These are phyloP conservation scores for Carex sylvatica DNA, from an alignment of 202 grass and related monocot species.

Conservation along the genomic window DNA sequence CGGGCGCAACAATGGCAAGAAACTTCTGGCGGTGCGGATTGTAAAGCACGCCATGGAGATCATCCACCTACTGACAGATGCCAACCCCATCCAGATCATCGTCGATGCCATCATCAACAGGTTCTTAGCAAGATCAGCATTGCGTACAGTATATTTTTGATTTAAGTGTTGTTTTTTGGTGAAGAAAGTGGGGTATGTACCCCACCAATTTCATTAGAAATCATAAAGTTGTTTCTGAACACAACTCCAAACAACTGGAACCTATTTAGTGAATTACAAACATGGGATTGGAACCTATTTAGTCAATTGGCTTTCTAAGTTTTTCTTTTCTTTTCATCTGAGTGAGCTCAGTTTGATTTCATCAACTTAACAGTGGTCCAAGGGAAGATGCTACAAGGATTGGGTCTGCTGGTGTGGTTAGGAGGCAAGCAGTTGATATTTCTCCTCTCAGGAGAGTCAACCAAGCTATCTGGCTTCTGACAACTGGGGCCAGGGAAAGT, in stretches of 20 bases:
- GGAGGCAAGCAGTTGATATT: slow-evolving; percentile 62
- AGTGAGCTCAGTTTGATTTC: slow-evolving; percentile 11
- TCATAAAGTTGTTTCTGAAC: too few species aligned
- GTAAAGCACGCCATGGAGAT: slow-evolving; percentile 62
- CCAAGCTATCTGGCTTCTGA: slow-evolving; percentile 51
- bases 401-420: slow-evolving; percentile 56
- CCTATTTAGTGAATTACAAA: too few species aligned
- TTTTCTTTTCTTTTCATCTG: not conserved
- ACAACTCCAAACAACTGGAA: too few species aligned
- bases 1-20: slow-evolving; percentile 59
- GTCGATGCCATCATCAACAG: slow-evolving; percentile 67
- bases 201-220: too few species aligned
- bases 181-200: too few species aligned
- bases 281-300: too few species aligned
- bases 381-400: slow-evolving; percentile 59
- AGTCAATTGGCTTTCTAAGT: not conserved
- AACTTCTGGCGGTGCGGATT: slow-evolving; percentile 45
- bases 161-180: not conserved
- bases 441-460: slow-evolving; percentile 52
- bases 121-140: not conserved
- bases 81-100: slow-evolving; percentile 63
- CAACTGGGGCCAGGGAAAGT: slow-evolving; percentile 53
- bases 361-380: slow-evolving; percentile 40
- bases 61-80: slow-evolving; percentile 60
- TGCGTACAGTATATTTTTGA: not conserved